A percentile compares a stretch with the other conserved stretches of the same genome.
phyloP scores from a whole-genome alignment of 2,329 filamentous ascomycete species.

The Fusarium xylarioides region DNA sequence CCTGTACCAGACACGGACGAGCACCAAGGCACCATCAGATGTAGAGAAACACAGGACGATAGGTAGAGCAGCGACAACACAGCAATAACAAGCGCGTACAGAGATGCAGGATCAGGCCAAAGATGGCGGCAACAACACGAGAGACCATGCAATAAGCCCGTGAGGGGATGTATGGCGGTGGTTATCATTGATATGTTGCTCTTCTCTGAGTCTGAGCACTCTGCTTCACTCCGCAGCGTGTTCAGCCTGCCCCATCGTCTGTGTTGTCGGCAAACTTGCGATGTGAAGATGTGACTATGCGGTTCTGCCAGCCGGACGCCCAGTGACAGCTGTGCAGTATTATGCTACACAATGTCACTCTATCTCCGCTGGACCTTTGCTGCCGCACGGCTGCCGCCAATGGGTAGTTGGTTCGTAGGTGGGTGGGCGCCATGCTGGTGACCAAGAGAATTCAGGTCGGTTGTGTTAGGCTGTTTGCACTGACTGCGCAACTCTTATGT shows the following conservation, averaged over 20 bases:
- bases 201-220: background rate
- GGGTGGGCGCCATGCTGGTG: conserved; percentile 21
- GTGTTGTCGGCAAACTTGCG: conserved; percentile 19
- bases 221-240: conserved; percentile 2
- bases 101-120: conserved; percentile 24
- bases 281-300: conserved; percentile 35
- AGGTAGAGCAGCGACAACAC: conserved; percentile 1
- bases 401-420: conserved; percentile 13
- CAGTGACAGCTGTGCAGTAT: conserved; percentile 34
- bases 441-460: conserved; percentile 5
- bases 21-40: conserved; percentile 23
- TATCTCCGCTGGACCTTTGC: conserved; percentile 13
- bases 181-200: background rate
- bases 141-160: conserved; percentile 21
- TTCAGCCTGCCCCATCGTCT: conserved; percentile 5
- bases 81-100: conserved; percentile 31
- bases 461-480: conserved; percentile 9
- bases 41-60: conserved; percentile 10
- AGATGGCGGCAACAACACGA: conserved; percentile 32
- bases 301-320: conserved; percentile 18
- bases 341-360: conserved; percentile 37
- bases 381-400: conserved; percentile 17
- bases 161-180: conserved; percentile 25
- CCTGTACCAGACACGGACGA: conserved; percentile 22
- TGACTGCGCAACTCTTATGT: background rate